Conservation (phyloP, 2,329 filamentous ascomycete genomes). For the Trichoderma atroviride region DNA sequence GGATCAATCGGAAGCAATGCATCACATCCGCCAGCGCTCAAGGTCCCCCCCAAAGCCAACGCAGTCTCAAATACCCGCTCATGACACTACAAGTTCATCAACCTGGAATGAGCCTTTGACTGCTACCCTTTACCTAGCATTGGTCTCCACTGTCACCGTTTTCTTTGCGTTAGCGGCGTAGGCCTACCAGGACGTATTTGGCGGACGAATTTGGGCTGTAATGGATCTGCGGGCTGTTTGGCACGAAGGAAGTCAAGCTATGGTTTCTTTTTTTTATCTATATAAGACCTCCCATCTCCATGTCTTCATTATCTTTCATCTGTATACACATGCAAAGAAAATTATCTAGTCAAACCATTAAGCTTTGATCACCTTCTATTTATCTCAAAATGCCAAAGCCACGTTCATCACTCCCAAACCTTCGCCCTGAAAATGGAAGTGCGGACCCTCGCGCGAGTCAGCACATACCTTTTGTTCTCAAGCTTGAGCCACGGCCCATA, state of each 20-base stretch:
- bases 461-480: neutral
- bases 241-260: neutral
- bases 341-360: too few relatives aligned
- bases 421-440: neutral
- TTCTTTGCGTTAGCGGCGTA: conserved; percentile 1
- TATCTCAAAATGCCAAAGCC: neutral
- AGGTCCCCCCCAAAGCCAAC: neutral
- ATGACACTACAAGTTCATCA: neutral
- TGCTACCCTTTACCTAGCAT: neutral
- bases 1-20: neutral
- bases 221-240: neutral
- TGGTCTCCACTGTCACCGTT: conserved; percentile 1
- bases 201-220: neutral
- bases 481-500: neutral
- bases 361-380: neutral
- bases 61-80: neutral
- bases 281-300: too few relatives aligned
- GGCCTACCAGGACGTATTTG: neutral
- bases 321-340: too few relatives aligned
- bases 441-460: neutral
- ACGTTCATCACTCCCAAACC: neutral
- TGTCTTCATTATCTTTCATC: neutral
- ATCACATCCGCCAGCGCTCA: neutral
- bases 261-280: neutral
- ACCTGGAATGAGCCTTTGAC: neutral